A percentile compares a stretch with the other conserved stretches of the same genome.
These are phyloP conservation scores for Allium cepa DNA, from an alignment of 106 monocot species.

Conservation along the genomic window DNA sequence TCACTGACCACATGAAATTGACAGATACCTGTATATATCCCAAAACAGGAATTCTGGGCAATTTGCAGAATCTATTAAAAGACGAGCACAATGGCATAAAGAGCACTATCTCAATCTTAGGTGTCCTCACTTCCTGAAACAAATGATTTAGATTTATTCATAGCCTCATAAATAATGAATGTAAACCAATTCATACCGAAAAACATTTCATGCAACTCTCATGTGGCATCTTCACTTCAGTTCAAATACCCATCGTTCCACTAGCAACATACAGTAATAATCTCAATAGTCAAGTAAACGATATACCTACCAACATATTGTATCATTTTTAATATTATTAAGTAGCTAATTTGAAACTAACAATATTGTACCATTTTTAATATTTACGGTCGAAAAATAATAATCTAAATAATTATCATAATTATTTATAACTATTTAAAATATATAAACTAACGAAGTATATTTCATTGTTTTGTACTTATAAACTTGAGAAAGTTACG, in stretches of 20 bases:
- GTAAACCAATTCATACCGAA: constrained; percentile 9
- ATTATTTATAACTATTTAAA: no score
- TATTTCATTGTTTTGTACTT: no score
- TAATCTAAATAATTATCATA: no score
- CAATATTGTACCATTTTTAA: no score
- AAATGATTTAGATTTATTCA: constrained; percentile 24
- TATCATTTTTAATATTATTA: no score
- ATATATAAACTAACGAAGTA: no score
- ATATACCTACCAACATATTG: no score
- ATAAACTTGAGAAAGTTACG: no score
- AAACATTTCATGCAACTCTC: constrained; percentile 21
- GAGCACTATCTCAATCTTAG: constrained; percentile 81
- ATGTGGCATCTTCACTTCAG: constrained; percentile 21
- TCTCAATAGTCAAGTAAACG: no score
- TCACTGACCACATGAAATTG: background rate
- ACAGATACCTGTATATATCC: background rate
- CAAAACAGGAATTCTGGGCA: constrained; percentile 85
- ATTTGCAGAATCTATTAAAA: constrained; percentile 98
- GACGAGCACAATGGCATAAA: constrained; percentile 69
- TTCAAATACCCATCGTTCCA: constrained; percentile 16
- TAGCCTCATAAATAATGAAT: constrained; percentile 14
- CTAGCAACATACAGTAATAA: no score
- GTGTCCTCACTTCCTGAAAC: constrained; percentile 31
- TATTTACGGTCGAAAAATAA: no score
- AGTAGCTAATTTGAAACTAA: no score